These are phyloP conservation scores for Epichloe scottii DNA, from an alignment of 2,329 filamentous ascomycete species.

Conservation along the genomic window DNA sequence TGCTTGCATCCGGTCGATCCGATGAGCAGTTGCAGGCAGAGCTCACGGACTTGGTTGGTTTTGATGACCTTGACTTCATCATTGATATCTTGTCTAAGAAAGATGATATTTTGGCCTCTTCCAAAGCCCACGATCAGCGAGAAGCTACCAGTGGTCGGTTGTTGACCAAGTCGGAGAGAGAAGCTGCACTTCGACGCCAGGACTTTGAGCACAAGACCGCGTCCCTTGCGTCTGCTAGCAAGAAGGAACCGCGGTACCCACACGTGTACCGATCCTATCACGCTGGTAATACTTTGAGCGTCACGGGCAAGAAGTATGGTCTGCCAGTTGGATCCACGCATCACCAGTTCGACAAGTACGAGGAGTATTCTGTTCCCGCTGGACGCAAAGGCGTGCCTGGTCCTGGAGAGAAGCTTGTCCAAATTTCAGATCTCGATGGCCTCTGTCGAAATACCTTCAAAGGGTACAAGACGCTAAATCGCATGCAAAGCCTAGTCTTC, in stretches of 20 bases:
- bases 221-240: conserved; percentile 55
- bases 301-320: conserved; percentile 68
- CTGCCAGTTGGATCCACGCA: conserved; percentile 65
- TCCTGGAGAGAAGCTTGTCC: conserved; percentile 60
- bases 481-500: conserved; percentile 96
- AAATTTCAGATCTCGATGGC: conserved; percentile 74
- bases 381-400: conserved; percentile 63
- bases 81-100: conserved; percentile 78
- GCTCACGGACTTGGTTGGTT: conserved; percentile 81
- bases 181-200: conserved; percentile 61
- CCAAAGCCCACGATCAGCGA: conserved; percentile 20
- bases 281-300: conserved; percentile 74
- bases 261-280: conserved; percentile 82
- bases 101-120: conserved; percentile 46
- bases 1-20: conserved; percentile 52
- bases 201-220: conserved; percentile 78
- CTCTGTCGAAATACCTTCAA: conserved; percentile 86
- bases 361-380: conserved; percentile 81
- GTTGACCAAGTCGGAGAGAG: conserved; percentile 63
- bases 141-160: conserved; percentile 37
- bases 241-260: conserved; percentile 69
- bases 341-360: conserved; percentile 64
- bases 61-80: conserved; percentile 85
- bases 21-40: conserved; percentile 87
- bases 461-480: conserved; percentile 84